These are phyloP conservation scores for Penicillium olsonii DNA, from an alignment of 2,329 filamentous ascomycete genomes.

Conservation along the genomic window DNA sequence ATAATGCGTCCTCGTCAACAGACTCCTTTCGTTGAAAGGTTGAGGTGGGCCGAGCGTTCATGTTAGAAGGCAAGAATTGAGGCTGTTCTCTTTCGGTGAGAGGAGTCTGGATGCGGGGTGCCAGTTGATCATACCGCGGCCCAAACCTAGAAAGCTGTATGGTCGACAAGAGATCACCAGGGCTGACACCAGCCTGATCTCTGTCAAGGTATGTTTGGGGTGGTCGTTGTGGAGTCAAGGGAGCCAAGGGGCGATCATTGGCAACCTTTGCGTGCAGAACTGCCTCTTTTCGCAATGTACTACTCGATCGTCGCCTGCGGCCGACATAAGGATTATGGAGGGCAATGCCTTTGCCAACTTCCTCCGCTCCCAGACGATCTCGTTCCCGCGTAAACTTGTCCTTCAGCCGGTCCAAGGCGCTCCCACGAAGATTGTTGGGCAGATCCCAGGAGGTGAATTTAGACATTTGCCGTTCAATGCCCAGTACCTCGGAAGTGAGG, in stretches of 20 bases:
- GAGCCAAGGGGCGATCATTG: constrained; percentile 40
- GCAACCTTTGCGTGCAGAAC: constrained; percentile 66
- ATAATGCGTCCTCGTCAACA: constrained; percentile 82
- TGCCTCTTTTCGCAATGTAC: constrained; percentile 76
- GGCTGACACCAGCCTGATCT: constrained; percentile 56
- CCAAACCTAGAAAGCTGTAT: constrained; percentile 68
- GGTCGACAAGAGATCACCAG: constrained; percentile 79
- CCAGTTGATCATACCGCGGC: constrained; percentile 50
- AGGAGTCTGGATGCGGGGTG: constrained; percentile 37
- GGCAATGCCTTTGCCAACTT: constrained; percentile 88
- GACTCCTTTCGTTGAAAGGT: constrained; percentile 72
- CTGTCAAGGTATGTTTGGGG: constrained; percentile 29
- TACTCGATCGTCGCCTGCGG: constrained; percentile 70
- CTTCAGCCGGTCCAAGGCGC: constrained; percentile 79
- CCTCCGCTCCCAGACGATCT: constrained; percentile 77
- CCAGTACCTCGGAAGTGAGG: constrained; percentile 84
- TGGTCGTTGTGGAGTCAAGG: constrained; percentile 16
- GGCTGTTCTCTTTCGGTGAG: constrained; percentile 46
- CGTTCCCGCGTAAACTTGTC: constrained; percentile 87
- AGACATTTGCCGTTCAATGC: constrained; percentile 91
- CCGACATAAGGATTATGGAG: constrained; percentile 76
- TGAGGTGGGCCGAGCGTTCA: constrained; percentile 28
- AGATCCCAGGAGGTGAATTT: constrained; percentile 89
- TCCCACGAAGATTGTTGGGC: constrained; percentile 84
- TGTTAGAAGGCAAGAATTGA: constrained; percentile 35